These are phyloP conservation scores for Exophiala phaeomuriformis DNA, from an alignment of 2,329 filamentous ascomycete species.

Conservation along the genomic window DNA sequence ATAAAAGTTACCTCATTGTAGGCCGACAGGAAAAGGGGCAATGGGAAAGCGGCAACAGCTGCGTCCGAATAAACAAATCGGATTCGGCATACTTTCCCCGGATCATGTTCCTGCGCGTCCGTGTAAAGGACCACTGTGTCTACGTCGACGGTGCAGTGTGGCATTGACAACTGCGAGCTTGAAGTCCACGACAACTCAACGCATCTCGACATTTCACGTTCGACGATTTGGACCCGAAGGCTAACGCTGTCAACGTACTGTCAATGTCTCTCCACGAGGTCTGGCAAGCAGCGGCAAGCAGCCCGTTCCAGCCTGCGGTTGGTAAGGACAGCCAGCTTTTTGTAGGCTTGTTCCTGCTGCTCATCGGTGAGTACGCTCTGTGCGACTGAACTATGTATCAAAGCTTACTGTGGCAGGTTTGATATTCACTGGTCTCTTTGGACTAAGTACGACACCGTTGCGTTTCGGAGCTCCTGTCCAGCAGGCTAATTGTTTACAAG, in stretches of 20 bases:
- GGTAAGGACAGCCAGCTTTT: constrained; percentile 78
- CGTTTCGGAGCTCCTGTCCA: background rate
- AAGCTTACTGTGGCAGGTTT: constrained; percentile 44
- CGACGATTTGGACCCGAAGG: background rate
- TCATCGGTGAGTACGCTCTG: constrained; percentile 47
- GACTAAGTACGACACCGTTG: constrained; percentile 61
- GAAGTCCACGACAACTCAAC: background rate
- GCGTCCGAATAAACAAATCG: background rate
- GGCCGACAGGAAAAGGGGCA: background rate
- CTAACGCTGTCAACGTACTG: background rate
- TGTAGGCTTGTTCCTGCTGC: constrained; percentile 67
- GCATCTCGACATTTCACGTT: background rate
- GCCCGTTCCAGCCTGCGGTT: constrained; percentile 72
- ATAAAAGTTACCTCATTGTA: background rate
- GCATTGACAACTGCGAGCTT: background rate
- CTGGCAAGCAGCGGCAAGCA: constrained; percentile 87
- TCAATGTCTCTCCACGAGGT: constrained; percentile 69
- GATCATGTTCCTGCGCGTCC: background rate
- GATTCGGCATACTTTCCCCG: background rate
- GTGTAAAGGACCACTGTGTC: background rate
- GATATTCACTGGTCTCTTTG: constrained; percentile 68
- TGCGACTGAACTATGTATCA: constrained; percentile 4
- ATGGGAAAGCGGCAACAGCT: background rate
- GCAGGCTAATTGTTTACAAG: constrained; percentile 41
- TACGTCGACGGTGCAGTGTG: background rate